phyloP scores from a whole-genome alignment of 1,284 basidiomycete species.

The Porodaedalea pini region DNA sequence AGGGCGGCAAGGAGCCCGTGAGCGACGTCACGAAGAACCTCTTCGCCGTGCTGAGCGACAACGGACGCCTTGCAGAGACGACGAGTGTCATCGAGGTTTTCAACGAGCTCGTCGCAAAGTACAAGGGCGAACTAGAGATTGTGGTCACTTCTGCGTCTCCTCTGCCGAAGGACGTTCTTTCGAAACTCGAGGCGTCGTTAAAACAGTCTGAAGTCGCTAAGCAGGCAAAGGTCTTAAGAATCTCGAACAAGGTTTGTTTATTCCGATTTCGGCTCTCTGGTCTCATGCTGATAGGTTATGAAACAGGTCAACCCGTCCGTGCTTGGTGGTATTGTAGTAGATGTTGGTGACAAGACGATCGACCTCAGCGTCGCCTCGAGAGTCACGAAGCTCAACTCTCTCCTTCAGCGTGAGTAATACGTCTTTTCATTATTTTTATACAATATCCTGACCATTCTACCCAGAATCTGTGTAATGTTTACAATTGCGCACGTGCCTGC shows the following conservation, averaged over 20 bases:
- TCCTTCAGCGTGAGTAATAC: slow-evolving; percentile 74
- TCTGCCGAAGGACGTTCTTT: slow-evolving; percentile 69
- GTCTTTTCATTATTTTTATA: not conserved
- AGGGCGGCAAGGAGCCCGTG: slow-evolving; percentile 65
- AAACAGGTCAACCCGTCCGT: slow-evolving; percentile 82
- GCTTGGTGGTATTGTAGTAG: slow-evolving; percentile 88
- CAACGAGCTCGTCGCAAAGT: slow-evolving; percentile 82
- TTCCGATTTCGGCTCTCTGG: slow-evolving; percentile 9
- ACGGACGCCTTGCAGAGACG: slow-evolving; percentile 85
- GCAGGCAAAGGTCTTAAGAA: slow-evolving; percentile 80
- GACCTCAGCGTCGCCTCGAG: slow-evolving; percentile 92
- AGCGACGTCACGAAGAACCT: slow-evolving; percentile 92
- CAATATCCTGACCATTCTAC: not conserved
- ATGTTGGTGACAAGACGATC: slow-evolving; percentile 98
- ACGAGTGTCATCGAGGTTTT: slow-evolving; percentile 90
- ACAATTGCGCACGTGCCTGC: not conserved
- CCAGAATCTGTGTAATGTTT: slow-evolving; percentile 21
- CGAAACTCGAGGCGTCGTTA: slow-evolving; percentile 76
- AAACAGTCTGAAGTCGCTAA: slow-evolving; percentile 83
- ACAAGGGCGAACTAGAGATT: slow-evolving; percentile 93
- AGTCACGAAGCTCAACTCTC: slow-evolving; percentile 91
- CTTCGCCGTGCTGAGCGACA: slow-evolving; percentile 87
- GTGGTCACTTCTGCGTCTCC: slow-evolving; percentile 86
- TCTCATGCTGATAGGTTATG: slow-evolving; percentile 17
- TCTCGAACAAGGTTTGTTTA: slow-evolving; percentile 76